These are phyloP conservation scores for Saraca asoca DNA, from an alignment of 331 rosid genomes.

Conservation along the genomic window DNA sequence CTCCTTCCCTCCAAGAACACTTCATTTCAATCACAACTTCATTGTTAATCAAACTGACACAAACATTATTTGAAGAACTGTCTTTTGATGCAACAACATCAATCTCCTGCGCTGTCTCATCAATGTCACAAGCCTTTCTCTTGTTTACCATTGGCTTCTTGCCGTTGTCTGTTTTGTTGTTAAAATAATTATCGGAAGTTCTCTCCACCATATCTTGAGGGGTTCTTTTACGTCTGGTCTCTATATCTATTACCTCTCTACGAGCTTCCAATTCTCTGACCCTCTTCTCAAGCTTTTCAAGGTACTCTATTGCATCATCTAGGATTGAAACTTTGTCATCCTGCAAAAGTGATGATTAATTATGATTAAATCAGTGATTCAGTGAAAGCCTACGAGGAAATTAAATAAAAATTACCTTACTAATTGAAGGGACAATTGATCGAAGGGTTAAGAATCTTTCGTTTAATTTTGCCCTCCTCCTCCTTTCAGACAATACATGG, in stretches of 20 bases:
- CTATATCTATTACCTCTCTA: slow-evolving; percentile 39
- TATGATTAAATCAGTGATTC: slow-evolving; percentile 1
- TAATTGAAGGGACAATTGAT: slow-evolving; percentile 71
- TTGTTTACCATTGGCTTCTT: slow-evolving; percentile 57
- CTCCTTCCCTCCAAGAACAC: slow-evolving; percentile 63
- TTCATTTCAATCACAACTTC: slow-evolving; percentile 58
- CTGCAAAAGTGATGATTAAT: slow-evolving; percentile 42
- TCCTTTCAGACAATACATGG: slow-evolving; percentile 71
- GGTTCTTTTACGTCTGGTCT: slow-evolving; percentile 48
- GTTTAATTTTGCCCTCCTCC: slow-evolving; percentile 71
- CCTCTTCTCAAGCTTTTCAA: slow-evolving; percentile 71
- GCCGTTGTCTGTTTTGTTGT: slow-evolving; percentile 43
- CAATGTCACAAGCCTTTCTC: slow-evolving; percentile 70
- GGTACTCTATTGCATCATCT: slow-evolving; percentile 71
- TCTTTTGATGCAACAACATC: slow-evolving; percentile 33
- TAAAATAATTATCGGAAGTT: slow-evolving; percentile 64
- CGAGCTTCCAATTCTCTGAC: slow-evolving; percentile 63
- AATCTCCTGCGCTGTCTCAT: slow-evolving; percentile 44
- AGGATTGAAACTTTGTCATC: slow-evolving; percentile 85
- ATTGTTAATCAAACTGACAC: slow-evolving; percentile 47
- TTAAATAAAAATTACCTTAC: slow-evolving; percentile 53
- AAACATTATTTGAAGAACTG: slow-evolving; percentile 42
- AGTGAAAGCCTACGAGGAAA: slow-evolving; percentile 12
- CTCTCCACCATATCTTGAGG: slow-evolving; percentile 59
- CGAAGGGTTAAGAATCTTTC: slow-evolving; percentile 69